These are phyloP conservation scores for Solanum medicagineum DNA, from an alignment of 257 asterid species.

Conservation along the genomic window DNA sequence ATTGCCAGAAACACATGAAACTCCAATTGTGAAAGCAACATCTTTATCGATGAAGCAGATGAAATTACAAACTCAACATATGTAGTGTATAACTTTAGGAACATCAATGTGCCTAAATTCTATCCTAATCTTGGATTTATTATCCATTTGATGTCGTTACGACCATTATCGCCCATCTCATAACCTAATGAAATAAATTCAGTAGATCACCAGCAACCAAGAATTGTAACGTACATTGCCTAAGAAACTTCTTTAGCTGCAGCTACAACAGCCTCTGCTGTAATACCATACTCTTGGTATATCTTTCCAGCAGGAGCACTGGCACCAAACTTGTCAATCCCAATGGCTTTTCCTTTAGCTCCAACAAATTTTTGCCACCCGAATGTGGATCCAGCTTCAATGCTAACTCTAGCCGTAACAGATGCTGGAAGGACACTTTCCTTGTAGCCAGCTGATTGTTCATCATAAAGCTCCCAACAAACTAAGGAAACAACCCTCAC, in stretches of 20 bases:
- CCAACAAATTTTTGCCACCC: slow-evolving; percentile 73
- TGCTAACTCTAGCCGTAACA: slow-evolving; percentile 64
- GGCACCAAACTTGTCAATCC: slow-evolving; percentile 59
- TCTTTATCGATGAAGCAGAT: background rate
- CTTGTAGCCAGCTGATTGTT: slow-evolving; percentile 62
- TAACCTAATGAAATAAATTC: background rate
- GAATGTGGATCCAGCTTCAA: slow-evolving; percentile 74
- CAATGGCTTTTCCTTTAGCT: slow-evolving; percentile 55
- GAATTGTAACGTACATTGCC: slow-evolving; percentile 6
- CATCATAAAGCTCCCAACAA: slow-evolving; percentile 73
- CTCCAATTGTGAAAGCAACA: background rate
- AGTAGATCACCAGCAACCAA: slow-evolving; percentile 9
- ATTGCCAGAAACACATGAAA: background rate
- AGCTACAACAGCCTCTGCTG: slow-evolving; percentile 61
- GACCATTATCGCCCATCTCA: background rate
- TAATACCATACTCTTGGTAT: slow-evolving; percentile 53
- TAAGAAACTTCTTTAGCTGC: slow-evolving; percentile 58
- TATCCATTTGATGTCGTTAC: slow-evolving; percentile 5
- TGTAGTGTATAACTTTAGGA: slow-evolving; percentile 25
- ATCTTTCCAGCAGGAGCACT: slow-evolving; percentile 55
- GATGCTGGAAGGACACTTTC: slow-evolving; percentile 54
- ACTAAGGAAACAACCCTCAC: slow-evolving; percentile 77
- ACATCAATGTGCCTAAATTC: slow-evolving; percentile 16
- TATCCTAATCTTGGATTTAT: slow-evolving; percentile 10
- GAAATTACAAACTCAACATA: slow-evolving; percentile 7